Evolutionary conservation across 208 protist genomes (phyloP), one percentile per base, ranked within the genome.

Genomic region (Entamoeba histolytica): DNA sequence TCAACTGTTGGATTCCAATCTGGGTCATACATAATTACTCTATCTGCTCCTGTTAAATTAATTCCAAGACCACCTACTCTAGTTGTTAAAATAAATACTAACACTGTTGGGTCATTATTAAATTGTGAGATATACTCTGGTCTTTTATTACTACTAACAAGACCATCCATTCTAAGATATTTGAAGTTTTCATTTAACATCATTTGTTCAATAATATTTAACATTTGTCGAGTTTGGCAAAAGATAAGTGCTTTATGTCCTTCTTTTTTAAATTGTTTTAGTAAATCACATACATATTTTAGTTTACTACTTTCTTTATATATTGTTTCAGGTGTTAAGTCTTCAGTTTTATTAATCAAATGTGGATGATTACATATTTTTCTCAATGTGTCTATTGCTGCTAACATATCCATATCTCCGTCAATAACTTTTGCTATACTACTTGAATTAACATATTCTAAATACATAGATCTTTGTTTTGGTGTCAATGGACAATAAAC

Each of bases 1-100:
- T 97, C 97, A 10, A 95, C 96, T 5, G 95, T 95, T 28, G 96
- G 97, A 57, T 91, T 93, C 92, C 92, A 94, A 96, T 99, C 98
- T 0, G 98, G 98, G 94, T 99, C 98, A 92, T 97, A 98, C 39
- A 99, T 96, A n/a, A 99, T 95, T 15, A 99, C 98, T 44, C 98
- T 96, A 93, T 99, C 97, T 10, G 98, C 98, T 57, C 98, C 98
- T 35, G 96, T 98, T 1, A 99, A 95, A 94, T 99, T 99, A 28
- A 99, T 95, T 39, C 99, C 99, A 49, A 99, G 94, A 57, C 98
- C 98, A 47, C 95, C 95, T 12, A 98, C 98, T 28, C 97, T 96
- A 17, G 98, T 99, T 5, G 98, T 99, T 49, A 99, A 95, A 7
- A 99, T 95, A 52, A 99, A 98, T 14, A 98, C 92, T 94, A 99